Base-by-base conservation (phyloP, 192 early-diverging fungal species). In the Coemansia sp. region DNA sequence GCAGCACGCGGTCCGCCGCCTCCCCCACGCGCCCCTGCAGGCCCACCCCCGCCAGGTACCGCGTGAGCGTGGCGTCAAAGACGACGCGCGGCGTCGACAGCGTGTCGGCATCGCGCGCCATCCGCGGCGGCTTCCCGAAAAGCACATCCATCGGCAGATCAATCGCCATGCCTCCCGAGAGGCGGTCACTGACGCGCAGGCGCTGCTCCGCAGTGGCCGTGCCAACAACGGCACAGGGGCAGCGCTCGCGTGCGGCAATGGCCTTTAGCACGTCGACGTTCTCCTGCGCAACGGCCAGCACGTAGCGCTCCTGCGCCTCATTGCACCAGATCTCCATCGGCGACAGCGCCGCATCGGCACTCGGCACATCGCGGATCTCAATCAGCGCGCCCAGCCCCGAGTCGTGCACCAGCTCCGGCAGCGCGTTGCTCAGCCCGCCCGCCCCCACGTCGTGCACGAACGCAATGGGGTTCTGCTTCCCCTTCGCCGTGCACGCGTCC, bases 291-390 rank as follows among this genome's bases (percentile, higher is more conserved):
- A 99, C 90, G 1, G 97, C 97, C 63, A 97, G 79, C n/a, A 99
- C 98, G 69, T 99, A 99, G 59, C 98, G 91, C 78, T 99, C 98
- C 81, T 99, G 98, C 45, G 93, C 89, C 83, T 99, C 98, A 50
- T 99, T 99, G 85, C 98, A 99, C 98, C 98, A 99, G 51, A 99
- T 97, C 77, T 98, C 98, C 98, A 99, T 98, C n/a, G 98, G 98
- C 54, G 93, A 95, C 92, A 99, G 92, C 57, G 90, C 79, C 11
- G 89, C 85, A 67, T 99, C 98, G 69, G 93, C 96, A 64, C 88
- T 90, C 24, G 93, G 95, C 54, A 99, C 90, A 40, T 92, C 88
- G 39, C 97, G 93, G 35, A 99, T 78, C 84, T 98, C 90, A 76
- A 99, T 93, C 4, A 80, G 62, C 35, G 95, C 97, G 61, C 98